Conservation (phyloP, 345 rosid genomes). For the Citrus unshiu region DNA sequence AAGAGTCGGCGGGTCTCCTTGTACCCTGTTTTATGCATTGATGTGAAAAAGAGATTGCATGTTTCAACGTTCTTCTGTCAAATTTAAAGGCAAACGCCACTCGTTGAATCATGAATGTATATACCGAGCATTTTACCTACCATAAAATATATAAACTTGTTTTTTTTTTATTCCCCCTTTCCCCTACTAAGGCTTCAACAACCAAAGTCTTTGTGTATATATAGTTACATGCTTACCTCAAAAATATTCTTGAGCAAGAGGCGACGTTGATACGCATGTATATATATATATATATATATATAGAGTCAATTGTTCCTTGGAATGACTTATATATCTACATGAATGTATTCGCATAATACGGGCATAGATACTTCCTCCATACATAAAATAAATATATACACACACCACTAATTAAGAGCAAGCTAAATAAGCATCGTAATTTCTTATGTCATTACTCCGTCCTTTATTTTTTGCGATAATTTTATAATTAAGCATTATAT, state of each 20-base stretch:
- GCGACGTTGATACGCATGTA: too few species aligned
- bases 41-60: neutral
- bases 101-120: neutral
- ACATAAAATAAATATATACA: neutral
- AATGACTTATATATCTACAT: neutral
- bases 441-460: neutral
- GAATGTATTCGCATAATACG: neutral
- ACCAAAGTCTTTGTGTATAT: too few species aligned
- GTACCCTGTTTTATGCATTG: neutral
- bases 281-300: too few species aligned
- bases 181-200: too few species aligned
- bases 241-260: too few species aligned
- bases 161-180: too few species aligned
- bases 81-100: neutral
- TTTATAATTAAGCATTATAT: neutral
- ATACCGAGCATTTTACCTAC: too few species aligned
- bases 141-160: too few species aligned
- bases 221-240: too few species aligned
- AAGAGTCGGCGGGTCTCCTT: neutral
- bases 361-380: neutral
- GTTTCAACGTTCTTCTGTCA: slow-evolving; percentile 1
- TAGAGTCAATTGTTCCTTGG: neutral
- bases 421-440: neutral
- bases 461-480: neutral
- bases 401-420: neutral